Evolutionary conservation across 2,329 filamentous ascomycete genomes (phyloP), one percentile per base, ranked within the genome.

Genomic region (Myriosclerotinia duriaeana): DNA sequence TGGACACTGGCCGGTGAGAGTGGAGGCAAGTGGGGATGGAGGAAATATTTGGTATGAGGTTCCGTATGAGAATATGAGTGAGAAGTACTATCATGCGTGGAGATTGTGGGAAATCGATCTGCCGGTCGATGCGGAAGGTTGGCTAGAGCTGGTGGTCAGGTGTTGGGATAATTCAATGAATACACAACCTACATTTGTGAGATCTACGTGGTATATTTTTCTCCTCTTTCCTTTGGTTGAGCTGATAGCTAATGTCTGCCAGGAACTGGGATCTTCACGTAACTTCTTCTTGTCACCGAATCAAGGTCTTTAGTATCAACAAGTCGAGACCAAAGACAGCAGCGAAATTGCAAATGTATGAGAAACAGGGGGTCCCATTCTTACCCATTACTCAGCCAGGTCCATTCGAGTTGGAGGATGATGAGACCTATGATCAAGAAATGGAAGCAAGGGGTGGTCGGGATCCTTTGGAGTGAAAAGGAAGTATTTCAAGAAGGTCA

Each of bases 1-100:
- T 54, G 88, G 88, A 1, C 82, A 86, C 42, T 81, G 82, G 73
- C 87, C 90, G 69, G 81, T 87, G 55, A 84, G 88, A n/a, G 87
- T 91, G 3, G 88, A 91, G 70, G 79, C 90, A 42, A 87, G 84
- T 67, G 78, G 87, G 40, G 87, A 91, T 72, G 85, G 84, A 34
- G 88, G 88, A 50, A 79, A 78, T 65, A 85, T 82, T 1, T 90
- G 88, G 88, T 82, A 84, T 64, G 86, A 89, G 72, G 88, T 89
- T 0, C 87, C 87, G 0, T 77, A 78, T 0, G 82, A 87, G 59
- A 86, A 88, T 1, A 68, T 91, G 68, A 85, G 82, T 3, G 80
- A 80, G 69, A 91, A 91, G 76, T 82, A 85, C 59, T 85, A 81
- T 58, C 86, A 84, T 72, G 82, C 85, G 0, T 91, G 88, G 89